A percentile compares a stretch with the other conserved stretches of the same genome.
These are phyloP conservation scores for Sclerotinia spermophila DNA, from an alignment of 2,329 filamentous ascomycete genomes.

Conservation along the genomic window DNA sequence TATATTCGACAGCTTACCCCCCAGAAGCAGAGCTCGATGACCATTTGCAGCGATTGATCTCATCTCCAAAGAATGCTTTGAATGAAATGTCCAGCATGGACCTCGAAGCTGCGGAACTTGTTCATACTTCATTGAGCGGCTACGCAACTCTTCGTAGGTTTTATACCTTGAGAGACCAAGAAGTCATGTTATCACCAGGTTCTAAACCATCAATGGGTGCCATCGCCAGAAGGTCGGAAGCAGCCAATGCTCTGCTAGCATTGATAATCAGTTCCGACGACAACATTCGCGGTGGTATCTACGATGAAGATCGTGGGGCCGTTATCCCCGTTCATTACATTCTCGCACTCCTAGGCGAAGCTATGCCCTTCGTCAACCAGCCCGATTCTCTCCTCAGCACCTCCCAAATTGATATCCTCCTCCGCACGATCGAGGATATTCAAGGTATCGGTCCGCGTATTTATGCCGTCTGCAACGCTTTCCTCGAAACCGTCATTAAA, in stretches of 20 bases:
- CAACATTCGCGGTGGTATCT: constrained; percentile 86
- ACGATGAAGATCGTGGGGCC: constrained; percentile 73
- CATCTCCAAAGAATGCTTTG: constrained; percentile 67
- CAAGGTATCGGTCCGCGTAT: constrained; percentile 72
- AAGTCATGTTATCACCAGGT: constrained; percentile 40
- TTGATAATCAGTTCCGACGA: constrained; percentile 83
- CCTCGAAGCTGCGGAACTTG: constrained; percentile 73
- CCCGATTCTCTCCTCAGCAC: constrained; percentile 60
- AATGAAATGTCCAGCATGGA: constrained; percentile 70
- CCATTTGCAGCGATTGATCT: constrained; percentile 66
- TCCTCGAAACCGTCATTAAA: constrained; percentile 70
- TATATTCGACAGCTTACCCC: constrained; percentile 80
- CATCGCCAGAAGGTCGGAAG: constrained; percentile 61
- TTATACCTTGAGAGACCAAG: constrained; percentile 80
- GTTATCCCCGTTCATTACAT: constrained; percentile 88
- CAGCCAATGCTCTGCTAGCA: constrained; percentile 72
- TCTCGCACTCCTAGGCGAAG: constrained; percentile 78
- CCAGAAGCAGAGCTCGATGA: constrained; percentile 67
- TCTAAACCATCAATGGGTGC: constrained; percentile 42
- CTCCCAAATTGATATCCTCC: constrained; percentile 68
- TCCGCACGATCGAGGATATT: constrained; percentile 76
- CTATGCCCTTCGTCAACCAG: constrained; percentile 69
- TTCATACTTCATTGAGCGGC: constrained; percentile 83
- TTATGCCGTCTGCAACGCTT: constrained; percentile 71
- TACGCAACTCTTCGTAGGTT: constrained; percentile 89